Conservation (phyloP, 2,329 filamentous ascomycete species). For the Apiospora hydei region DNA sequence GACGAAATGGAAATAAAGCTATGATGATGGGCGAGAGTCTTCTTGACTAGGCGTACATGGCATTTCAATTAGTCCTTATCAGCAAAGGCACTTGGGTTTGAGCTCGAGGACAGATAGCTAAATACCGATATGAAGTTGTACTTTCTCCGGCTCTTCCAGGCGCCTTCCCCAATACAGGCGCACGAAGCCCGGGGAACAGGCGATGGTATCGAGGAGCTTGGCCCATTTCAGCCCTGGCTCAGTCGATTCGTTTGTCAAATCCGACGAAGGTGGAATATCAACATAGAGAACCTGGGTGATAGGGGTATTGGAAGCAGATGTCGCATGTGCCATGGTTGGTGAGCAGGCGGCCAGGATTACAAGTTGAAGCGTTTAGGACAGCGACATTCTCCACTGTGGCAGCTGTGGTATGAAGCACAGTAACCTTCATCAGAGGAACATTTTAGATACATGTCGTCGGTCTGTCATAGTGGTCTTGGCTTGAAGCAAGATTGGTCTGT, state of each 20-base stretch:
- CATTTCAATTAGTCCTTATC: background rate
- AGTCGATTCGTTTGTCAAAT: background rate
- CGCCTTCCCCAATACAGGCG: conserved; percentile 42
- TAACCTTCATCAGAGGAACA: background rate
- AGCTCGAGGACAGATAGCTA: background rate
- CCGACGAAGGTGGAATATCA: background rate
- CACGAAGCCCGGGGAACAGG: conserved; percentile 33
- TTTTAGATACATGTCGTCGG: background rate
- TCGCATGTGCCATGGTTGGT: background rate
- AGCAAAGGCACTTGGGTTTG: background rate
- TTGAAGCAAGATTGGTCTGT: background rate
- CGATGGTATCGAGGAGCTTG: conserved; percentile 28
- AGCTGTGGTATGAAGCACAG: background rate
- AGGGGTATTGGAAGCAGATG: background rate
- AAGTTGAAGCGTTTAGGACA: too few species aligned
- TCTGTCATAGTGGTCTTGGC: background rate
- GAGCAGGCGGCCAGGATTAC: too few species aligned
- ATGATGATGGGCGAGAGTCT: background rate
- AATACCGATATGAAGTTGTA: conserved; percentile 42
- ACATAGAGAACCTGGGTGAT: background rate
- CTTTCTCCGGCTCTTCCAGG: conserved; percentile 38
- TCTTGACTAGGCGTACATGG: background rate
- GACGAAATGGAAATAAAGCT: background rate
- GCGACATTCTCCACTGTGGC: background rate
- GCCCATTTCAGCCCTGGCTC: background rate